phyloP scores from a whole-genome alignment of 2,329 filamentous ascomycete species.

The Metarhizium anisopliae region DNA sequence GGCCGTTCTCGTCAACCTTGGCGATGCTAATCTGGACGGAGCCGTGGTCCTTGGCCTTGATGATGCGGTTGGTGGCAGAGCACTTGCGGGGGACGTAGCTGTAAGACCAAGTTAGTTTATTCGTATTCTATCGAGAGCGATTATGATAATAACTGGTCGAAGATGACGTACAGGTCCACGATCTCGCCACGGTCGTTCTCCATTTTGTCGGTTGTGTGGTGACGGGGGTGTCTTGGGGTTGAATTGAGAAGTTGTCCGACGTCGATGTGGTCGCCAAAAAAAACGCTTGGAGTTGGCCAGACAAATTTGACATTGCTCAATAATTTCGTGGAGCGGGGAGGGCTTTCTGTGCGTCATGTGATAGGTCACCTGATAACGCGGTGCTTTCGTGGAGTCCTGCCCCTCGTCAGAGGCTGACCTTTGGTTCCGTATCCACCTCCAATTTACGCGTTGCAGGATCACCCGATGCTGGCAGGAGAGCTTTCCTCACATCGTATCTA shows the following conservation, averaged over 20 bases:
- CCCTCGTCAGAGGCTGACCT: background rate
- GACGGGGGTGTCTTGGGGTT: constrained; percentile 17
- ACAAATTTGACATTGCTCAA: constrained; percentile 24
- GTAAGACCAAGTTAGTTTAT: constrained; percentile 20
- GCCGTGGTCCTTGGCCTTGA: constrained; percentile 99
- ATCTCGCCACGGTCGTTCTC: constrained; percentile 99
- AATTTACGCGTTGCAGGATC: background rate
- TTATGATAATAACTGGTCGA: constrained; percentile 3
- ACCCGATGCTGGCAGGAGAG: background rate
- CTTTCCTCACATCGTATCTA: too few relatives aligned
- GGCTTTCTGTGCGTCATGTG: constrained; percentile 28
- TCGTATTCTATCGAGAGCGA: constrained; percentile 7
- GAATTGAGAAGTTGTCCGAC: constrained; percentile 15
- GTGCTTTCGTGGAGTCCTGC: constrained; percentile 13
- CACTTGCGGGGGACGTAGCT: constrained; percentile 99
- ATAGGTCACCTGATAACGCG: constrained; percentile 25
- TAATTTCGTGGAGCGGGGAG: constrained; percentile 29
- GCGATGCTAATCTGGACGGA: constrained; percentile 94
- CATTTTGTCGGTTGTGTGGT: constrained; percentile 57
- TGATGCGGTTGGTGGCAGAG: constrained; percentile 98
- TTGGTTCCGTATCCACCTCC: background rate
- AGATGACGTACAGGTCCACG: constrained; percentile 81
- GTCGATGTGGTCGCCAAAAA: constrained; percentile 21
- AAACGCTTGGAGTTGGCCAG: constrained; percentile 18
- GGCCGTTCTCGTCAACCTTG: constrained; percentile 98